Base-by-base conservation (phyloP, 2,329 filamentous ascomycete genomes). In the Trichophyton equinum region DNA sequence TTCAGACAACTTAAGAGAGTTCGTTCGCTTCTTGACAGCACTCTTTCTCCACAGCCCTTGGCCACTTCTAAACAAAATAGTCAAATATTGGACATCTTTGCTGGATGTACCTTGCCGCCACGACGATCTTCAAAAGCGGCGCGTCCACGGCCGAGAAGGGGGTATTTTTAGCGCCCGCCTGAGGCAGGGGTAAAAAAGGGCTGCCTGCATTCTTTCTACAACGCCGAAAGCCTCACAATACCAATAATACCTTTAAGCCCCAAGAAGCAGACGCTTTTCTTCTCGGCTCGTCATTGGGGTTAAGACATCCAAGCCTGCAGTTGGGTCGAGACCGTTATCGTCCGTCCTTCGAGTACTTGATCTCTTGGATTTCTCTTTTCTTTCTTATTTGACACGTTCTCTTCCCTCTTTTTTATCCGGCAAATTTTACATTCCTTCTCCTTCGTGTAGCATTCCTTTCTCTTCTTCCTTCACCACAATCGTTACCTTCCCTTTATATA, bases 131-230 rank as follows among this genome's bases (percentile, higher is more conserved):
- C 27, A 15, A 55, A 55, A n/a, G 30, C 51, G 8, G 51, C 27
- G 51, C 51, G 27, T 55, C 27, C 30, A 38, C 8, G 30, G 27
- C 27, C 30, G 6, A 55, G 15, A 55, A 55, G 51, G 51, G 51
- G 51, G 27, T 55, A 55, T 55, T 55, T 55, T 55, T 55, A 55
- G 51, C n/a, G 51, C 18, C 51, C 30, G 51, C 18, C 51, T 13
- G 6, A 33, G 33, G 33, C 33, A 38, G 27, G 25, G 33, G 51
- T n/a, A 36, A 36, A 36, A 27, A 30, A 30, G 6, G 6, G 18
- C 30, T 55, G 13, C 1, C 4, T 8, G 51, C 51, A 55, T 36
- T 36, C 18, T 55, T 27, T 20, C 51, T n/a, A 30, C 27, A 55
- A 18, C 51, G 13, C 30, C n/a, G 27, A 55, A 38, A 25, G 30